These are phyloP conservation scores for Narthecium ossifragum DNA, from an alignment of 106 monocot genomes.

Conservation along the genomic window DNA sequence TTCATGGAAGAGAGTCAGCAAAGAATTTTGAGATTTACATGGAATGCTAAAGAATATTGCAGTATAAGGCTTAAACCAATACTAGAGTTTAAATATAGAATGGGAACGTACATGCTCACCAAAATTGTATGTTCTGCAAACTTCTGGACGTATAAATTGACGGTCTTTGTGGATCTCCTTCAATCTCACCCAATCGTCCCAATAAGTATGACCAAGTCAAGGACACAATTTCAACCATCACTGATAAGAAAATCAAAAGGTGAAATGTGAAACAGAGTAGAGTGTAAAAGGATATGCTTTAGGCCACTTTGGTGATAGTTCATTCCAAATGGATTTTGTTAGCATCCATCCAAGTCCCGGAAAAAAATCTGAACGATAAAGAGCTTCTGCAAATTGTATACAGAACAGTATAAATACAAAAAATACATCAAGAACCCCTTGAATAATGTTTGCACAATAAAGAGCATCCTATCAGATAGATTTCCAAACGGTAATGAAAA, in stretches of 20 bases:
- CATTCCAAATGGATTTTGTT: slow-evolving; percentile 85
- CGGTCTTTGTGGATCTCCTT: slow-evolving; percentile 82
- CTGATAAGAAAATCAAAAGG: no score
- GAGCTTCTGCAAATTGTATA: slow-evolving; percentile 46
- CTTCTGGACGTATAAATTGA: slow-evolving; percentile 96
- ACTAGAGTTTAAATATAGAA: no score
- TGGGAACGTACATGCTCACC: slow-evolving; percentile 94
- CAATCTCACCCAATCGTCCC: slow-evolving; percentile 99
- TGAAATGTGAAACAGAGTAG: neutral
- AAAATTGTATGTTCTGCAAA: slow-evolving; percentile 99
- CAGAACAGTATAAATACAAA: neutral
- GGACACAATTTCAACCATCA: no score
- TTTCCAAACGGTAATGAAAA: neutral
- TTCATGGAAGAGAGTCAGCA: no score
- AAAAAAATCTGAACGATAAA: slow-evolving; percentile 97
- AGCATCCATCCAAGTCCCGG: slow-evolving; percentile 99
- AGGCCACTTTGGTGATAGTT: slow-evolving; percentile 97
- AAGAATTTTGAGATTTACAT: no score
- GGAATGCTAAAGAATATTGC: no score
- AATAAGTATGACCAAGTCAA: slow-evolving; percentile 89
- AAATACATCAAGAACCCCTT: no score
- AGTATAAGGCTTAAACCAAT: no score
- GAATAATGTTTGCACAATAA: neutral
- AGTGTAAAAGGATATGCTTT: slow-evolving; percentile 94
- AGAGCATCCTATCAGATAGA: neutral